These are phyloP conservation scores for Podila epicladia DNA, from an alignment of 192 early-diverging fungal genomes.

Conservation along the genomic window DNA sequence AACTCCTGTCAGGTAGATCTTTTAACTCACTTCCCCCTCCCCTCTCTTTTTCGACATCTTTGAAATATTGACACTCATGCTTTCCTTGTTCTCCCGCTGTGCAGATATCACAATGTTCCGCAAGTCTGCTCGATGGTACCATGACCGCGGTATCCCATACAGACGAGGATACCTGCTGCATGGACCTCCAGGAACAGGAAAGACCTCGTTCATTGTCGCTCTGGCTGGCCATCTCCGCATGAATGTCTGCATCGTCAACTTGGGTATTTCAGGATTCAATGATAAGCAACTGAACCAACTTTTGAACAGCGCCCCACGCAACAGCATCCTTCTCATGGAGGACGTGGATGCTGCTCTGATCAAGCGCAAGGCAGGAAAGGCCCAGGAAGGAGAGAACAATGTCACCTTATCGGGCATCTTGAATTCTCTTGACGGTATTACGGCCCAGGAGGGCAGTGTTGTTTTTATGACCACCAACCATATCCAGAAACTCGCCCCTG, in stretches of 20 bases:
- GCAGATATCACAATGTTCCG: constrained; percentile 57
- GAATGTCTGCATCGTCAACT: constrained; percentile 59
- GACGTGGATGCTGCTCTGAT: constrained; percentile 53
- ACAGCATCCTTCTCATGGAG: constrained; percentile 64
- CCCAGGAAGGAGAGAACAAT: constrained; percentile 21
- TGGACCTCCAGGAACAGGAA: constrained; percentile 65
- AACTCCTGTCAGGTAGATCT: constrained; percentile 51
- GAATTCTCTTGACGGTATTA: constrained; percentile 64
- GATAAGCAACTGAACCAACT: constrained; percentile 55
- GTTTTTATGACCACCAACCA: constrained; percentile 65
- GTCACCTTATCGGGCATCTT: constrained; percentile 58
- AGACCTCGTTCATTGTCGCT: constrained; percentile 60
- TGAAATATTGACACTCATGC: no score
- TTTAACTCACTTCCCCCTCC: no score
- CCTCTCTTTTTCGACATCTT: no score
- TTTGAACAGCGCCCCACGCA: constrained; percentile 48
- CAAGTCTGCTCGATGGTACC: constrained; percentile 55
- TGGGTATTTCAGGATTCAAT: constrained; percentile 53
- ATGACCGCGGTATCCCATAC: constrained; percentile 60
- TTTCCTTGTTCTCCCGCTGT: no score
- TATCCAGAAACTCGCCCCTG: constrained; percentile 53
- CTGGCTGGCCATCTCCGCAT: constrained; percentile 62
- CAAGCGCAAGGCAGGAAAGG: constrained; percentile 40
- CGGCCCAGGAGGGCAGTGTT: constrained; percentile 59
- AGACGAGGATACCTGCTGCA: constrained; percentile 61